Evolutionary conservation across 2,329 filamentous ascomycete genomes (phyloP).

Genomic region (Fusarium metavorans): DNA sequence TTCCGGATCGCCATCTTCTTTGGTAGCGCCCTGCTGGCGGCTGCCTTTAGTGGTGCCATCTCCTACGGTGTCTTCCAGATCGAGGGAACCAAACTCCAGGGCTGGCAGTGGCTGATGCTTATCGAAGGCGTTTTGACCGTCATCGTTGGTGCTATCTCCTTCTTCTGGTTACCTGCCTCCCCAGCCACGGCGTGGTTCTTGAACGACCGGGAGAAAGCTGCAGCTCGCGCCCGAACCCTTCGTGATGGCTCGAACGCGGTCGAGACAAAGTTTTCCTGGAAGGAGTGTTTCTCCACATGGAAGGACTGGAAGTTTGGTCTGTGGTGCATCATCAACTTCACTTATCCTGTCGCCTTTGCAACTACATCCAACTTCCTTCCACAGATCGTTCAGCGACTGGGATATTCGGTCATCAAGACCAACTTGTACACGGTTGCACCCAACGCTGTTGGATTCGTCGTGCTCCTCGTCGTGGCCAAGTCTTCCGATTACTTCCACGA

Average conservation of each 20-base stretch:
- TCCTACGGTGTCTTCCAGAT: conserved; percentile 42
- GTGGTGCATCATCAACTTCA: background rate
- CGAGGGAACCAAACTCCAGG: background rate
- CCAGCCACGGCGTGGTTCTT: background rate
- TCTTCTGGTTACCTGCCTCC: background rate
- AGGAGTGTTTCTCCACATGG: background rate
- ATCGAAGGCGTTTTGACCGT: background rate
- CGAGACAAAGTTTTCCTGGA: background rate
- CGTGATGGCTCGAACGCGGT: background rate
- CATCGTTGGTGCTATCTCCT: background rate
- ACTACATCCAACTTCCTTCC: background rate
- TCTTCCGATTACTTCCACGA: background rate
- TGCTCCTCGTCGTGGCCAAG: background rate
- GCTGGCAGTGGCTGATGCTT: background rate
- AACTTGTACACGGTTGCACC: background rate
- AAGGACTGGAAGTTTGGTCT: background rate
- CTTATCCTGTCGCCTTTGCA: background rate
- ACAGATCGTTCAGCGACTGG: background rate
- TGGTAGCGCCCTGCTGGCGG: background rate
- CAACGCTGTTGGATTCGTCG: background rate
- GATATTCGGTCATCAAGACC: background rate
- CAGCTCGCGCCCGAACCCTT: background rate
- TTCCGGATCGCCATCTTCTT: conserved; percentile 2
- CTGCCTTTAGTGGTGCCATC: conserved; percentile 32
- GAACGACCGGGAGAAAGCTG: background rate